Evolutionary conservation across 495 filamentous ascomycete genomes (phyloP), one percentile per base, ranked within the genome.

Genomic region (Usnea hakonensis): DNA sequence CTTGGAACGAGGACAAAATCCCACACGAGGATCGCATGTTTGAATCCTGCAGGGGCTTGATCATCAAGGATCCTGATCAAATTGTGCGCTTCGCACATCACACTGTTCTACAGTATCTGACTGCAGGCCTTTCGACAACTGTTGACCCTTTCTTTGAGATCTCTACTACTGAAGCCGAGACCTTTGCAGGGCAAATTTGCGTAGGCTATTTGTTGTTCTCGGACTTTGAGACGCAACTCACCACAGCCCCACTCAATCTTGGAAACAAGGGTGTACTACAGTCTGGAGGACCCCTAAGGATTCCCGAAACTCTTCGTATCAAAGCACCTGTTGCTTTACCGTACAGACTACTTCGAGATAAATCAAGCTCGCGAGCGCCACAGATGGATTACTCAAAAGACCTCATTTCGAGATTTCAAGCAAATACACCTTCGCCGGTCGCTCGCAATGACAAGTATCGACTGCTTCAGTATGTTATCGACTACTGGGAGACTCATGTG

Each of bases 41-140:
- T 26, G 67, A 71, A 30, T 67, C 68, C 16, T 74, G 72, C 64
- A 66, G 62, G 21, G 74, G 72, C 48, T 65, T 76, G 26, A 65
- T 74, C 30, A 65, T 73, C 19, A 28, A 68, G n/a, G 71, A 74
- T 58, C 41, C 64, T 6, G 50, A 60, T 32, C 63, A 69, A 28
- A 65, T 55, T 37, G 70, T 72, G 13, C 72, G 70, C 16, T 74
- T 75, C 33, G 73, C 71, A 37, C 74, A 76, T 65, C 57, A 72
- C 11, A 73, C 74, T n/a, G 65, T 73, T 9, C 68, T 59, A 33
- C 65, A 71, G 60, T 74, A 66, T 65, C 66, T 75, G 17, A 52
- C 48, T 19, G 28, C 26, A 4, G 48, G 48, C 17, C 48, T 52
- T 0, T 3, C 28, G 9, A 52, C 48, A 13, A 32, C 17, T 30